Evolutionary conservation across 495 filamentous ascomycete genomes (phyloP), one percentile per base, ranked within the genome.

Genomic region (Penicillium psychrofluorescens): DNA sequence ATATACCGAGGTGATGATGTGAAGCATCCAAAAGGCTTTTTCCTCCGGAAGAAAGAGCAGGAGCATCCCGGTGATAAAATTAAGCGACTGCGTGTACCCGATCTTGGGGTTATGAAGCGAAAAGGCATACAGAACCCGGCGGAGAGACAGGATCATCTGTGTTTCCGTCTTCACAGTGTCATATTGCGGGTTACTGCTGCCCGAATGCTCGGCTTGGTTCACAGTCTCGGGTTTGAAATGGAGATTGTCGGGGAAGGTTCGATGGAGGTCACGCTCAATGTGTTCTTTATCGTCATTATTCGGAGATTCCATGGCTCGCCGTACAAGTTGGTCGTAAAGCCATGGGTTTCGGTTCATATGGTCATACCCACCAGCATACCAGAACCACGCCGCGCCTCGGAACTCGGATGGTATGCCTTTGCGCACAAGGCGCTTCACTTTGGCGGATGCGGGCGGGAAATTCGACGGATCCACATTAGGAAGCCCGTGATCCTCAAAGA

Each of bases 331-430:
- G 33, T 80, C 73, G 51, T 95, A 98, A 9, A 88, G 61, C 3
- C 86, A 86, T 8, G 72, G 67, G 55, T 95, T 75, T 43, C 86
- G 81, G 43, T 77, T 76, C 43, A 96, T 55, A 49, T 83, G 79
- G 34, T 80, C 77, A 27, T 86, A 86, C 6, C 92, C 92, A 10
- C 88, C 89, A n/a, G 89, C 90, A 61, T 96, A 98, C 64, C 83
- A 97, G 55, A 95, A 98, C 92, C 92, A 98, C 29, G 92, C 91
- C 6, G 85, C 83, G 9, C 92, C 92, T 53, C 92, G 78, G 78
- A 87, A 90, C 45, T 95, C 88, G 1, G 90, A 84, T 2, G 92
- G 92, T 16, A 96, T 89, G n/a, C 92, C 92, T 62, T 98, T 98
- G 30, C 91, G 81, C 28, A 95, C 77, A 56, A 87, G 95, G 10